Evolutionary conservation across 2,329 filamentous ascomycete genomes (phyloP), one percentile per base, ranked within the genome.

Genomic region (Penicillium brevicompactum): DNA sequence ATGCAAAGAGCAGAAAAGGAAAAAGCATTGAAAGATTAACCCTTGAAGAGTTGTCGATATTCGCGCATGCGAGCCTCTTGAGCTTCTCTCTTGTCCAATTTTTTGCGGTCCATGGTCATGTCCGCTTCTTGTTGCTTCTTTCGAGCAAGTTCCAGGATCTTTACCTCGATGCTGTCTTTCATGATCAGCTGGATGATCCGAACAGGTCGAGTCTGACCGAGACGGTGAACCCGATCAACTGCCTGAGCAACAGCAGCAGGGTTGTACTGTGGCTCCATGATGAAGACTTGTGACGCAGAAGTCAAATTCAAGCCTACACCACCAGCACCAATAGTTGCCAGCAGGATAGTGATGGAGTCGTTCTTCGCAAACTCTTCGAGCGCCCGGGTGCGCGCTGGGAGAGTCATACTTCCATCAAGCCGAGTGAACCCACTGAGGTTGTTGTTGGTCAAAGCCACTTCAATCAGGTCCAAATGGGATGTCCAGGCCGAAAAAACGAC

Each of bases 221-320:
- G 80, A 16, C 92, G 87, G 72, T 96, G 92, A 5, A 99, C 91
- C 30, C 94, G 90, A 71, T 97, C 94, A 7, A 97, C 84, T 2
- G 94, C 94, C 75, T 99, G 94, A 5, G 92, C 90, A 73, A 99
- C 93, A 0, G 92, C 91, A 0, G 92, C 92, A 0, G 94, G 94
- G 68, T 99, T 99, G 78, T 93, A 99, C 70, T 97, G 92, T 5
- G 94, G 94, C 72, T 99, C 94, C 93, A 99, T 97, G 66, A 97
- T 89, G 71, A 94, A 97, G 13, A 95, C 93, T 52, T 85, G 89
- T 70, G 87, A 94, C 31, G 88, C 93, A 0, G 90, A 82, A 0
- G 92, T 97, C 51, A 97, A 79, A 69, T 97, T 97, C 38, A 97
- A 85, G 13, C 93, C 93, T 14, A 97, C 84, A 16, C 94, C 93